Evolutionary conservation across 2,329 filamentous ascomycete species (phyloP).

Genomic region (Diaporthe vaccinii): DNA sequence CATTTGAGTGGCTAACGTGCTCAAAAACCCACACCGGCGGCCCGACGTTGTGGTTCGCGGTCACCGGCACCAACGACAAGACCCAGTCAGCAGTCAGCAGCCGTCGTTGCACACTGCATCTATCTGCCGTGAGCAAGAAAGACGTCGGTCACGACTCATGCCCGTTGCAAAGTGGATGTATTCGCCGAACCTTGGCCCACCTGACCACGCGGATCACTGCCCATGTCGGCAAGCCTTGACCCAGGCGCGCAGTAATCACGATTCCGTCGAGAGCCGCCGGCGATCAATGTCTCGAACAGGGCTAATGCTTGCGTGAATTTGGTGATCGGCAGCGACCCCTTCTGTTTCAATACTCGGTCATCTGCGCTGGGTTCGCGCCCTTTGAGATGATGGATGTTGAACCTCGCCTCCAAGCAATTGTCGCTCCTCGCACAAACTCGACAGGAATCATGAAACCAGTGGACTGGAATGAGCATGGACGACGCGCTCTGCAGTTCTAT

Average conservation of each 20-base stretch:
- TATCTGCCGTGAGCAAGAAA: slow-evolving; percentile 25
- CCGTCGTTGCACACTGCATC: not conserved
- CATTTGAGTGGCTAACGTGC: not conserved
- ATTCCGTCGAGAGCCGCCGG: slow-evolving; percentile 38
- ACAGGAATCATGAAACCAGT: not conserved
- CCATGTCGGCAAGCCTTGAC: slow-evolving; percentile 35
- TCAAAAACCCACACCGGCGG: not conserved
- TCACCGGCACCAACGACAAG: not conserved
- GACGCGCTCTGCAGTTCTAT: not conserved
- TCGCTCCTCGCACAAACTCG: not conserved
- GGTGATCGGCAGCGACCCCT: slow-evolving; percentile 31
- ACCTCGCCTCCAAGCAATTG: not conserved
- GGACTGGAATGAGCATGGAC: too few relatives aligned
- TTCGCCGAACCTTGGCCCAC: slow-evolving; percentile 34
- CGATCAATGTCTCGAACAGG: slow-evolving; percentile 30
- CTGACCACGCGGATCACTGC: slow-evolving; percentile 29
- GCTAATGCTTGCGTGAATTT: slow-evolving; percentile 27
- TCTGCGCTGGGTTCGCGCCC: slow-evolving; percentile 6
- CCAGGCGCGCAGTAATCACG: slow-evolving; percentile 28
- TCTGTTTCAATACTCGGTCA: slow-evolving; percentile 36
- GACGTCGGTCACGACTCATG: slow-evolving; percentile 35
- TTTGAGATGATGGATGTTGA: slow-evolving; percentile 13
- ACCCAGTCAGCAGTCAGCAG: not conserved
- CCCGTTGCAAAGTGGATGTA: slow-evolving; percentile 30
- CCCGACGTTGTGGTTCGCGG: slow-evolving; percentile 1